Evolutionary conservation across 371 early-diverging fungal genomes (phyloP), one percentile per base, ranked within the genome.

Genomic region (Chytridium lagenaria): DNA sequence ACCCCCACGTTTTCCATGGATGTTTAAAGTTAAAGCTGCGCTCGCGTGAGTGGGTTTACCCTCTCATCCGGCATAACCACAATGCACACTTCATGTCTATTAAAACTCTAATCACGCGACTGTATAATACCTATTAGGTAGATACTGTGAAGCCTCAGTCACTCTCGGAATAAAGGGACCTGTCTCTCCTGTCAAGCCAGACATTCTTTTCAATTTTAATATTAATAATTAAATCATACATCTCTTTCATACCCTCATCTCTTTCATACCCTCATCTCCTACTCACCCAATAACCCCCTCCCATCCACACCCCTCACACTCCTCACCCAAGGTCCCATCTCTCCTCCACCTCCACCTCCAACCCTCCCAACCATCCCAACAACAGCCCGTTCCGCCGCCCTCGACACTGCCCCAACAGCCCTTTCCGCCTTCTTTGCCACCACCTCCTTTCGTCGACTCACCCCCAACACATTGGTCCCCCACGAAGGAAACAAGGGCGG

Each of bases 401-500:
- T 66, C 39, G 44, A 37, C 7, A 66, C 66, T 2, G 66, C 66
- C 49, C 37, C 66, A 26, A 66, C 66, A 30, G 66, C 66, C 66
- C 66, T 66, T 44, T 66, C 66, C 39, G 10, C 66, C 26, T 28
- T 38, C 44, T 28, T 37, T 26, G 26, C 44, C 10, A 28, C 2
- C 28, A 44, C 66, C 49, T 66, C 66, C 30, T 66, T 66, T 44
- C 66, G 30, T 28, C 66, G 2, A 22, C 66, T 37, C 44, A 7
- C 39, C 44, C 22, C 22, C 66, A 7, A 40, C 30, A 26, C 5
- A 7, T 7, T 38, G 23, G 38, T 23, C 16, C 44, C 44, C 44
- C 39, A 66, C 2, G 44, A 44, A 38, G 66, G 66, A 44, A 66
- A 66, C 7, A 66, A 44, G 19, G 66, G 66, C 44, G 38, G 30